Evolutionary conservation across 2,329 filamentous ascomycete genomes (phyloP), one percentile per base, ranked within the genome.

Genomic region (Neurospora sp.): DNA sequence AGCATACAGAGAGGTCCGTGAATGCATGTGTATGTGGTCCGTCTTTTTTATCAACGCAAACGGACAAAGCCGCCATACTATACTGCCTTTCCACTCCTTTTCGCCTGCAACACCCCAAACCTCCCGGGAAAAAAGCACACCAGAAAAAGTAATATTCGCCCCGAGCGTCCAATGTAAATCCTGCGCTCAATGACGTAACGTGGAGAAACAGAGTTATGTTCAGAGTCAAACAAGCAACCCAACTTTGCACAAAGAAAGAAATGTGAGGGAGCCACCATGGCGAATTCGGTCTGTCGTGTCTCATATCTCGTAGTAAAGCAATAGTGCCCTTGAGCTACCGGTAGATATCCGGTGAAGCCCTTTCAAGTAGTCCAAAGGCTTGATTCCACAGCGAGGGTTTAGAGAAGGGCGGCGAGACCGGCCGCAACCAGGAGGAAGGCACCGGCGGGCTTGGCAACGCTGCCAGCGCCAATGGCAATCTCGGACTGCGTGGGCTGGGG

Each of bases 381-480:
- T 67, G 40, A 66, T 73, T 74, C 74, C 58, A 68, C 73, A 70
- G 70, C 66, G 73, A 76, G 75, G 52, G 28, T 70, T 73, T 75
- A 78, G 73, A 77, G 74, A 70, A 78, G 76, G 43, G 73, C 72
- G 39, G 71, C 74, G 46, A 77, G 19, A 69, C 73, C 77, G 28
- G 74, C 77, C 3, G 75, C 76, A 23, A 79, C 38, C 39, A 77
- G 71, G 23, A 73, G 72, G 42, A 77, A 71, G n/a, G 73, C 75
- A 46, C 72, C 78, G 17, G 78, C 75, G 1, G 80, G 78, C 66
- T 78, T 76, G 10, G 73, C 72, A 13, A 77, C 73, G 43, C 72
- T 78, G 17, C 73, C 77, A n/a, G 76, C 79, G 66, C 75, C 78
- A 52, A 76, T 76, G 4, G 75, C 71, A 17, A 81, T 75, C 68